Evolutionary conservation across 2,329 filamentous ascomycete genomes (phyloP), one percentile per base, ranked within the genome.

Genomic region (Microsporum ferrugineum): DNA sequence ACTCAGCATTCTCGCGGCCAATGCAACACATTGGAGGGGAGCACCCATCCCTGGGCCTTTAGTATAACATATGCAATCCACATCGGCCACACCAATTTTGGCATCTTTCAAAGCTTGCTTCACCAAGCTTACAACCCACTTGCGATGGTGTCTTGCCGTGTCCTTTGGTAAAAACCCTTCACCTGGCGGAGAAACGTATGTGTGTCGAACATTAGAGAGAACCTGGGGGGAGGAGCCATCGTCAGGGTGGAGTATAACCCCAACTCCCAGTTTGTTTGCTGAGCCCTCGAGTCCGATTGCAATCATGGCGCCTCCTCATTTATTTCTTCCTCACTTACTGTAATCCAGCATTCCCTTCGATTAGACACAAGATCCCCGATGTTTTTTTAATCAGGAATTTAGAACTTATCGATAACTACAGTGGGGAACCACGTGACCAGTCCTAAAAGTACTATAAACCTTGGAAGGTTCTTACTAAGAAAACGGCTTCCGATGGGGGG

Each of bases 101-200:
- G 92, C 89, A 66, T 88, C 85, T 61, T 80, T 78, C 64, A 99
- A 83, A 3, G 92, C 89, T 64, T 84, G 82, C 67, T 87, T 89
- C 17, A 94, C 87, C n/a, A 97, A 79, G 29, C 81, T 78, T 14
- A 90, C 88, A 65, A 97, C 89, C 85, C 88, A 89, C 71, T 84
- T 73, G 65, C 94, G 87, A 80, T 99, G 94, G 77, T 99, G 94
- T 59, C 84, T 83, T 14, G 94, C 94, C 0, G 92, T 96, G 77
- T 99, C 94, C 73, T 97, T 96, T 64, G 94, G 94, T 3, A 97
- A 83, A 76, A 99, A 97, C 3, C 94, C 94, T 63, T 91, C 88
- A 49, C 94, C 94, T 0, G 94, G 91, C 2, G 94, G 92, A 51
- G 92, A 89, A 69, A 87, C 82, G 77, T 92, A 99, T 23, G 94